phyloP scores from a whole-genome alignment of 495 filamentous ascomycete genomes.

The Thermothielavioides terrestris region DNA sequence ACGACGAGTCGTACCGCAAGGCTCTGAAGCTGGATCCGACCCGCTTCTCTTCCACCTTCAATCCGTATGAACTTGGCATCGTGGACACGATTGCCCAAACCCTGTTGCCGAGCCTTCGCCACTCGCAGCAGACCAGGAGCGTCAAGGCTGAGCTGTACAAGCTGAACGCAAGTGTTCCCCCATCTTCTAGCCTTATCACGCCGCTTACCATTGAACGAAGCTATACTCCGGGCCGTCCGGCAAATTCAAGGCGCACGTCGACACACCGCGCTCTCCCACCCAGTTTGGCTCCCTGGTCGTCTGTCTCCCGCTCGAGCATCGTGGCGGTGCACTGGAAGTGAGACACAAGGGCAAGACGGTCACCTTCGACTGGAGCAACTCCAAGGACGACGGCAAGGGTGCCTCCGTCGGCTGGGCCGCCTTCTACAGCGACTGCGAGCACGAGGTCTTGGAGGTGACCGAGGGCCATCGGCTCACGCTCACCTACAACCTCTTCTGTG shows the following conservation, averaged over 20 bases:
- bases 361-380: constrained; percentile 38
- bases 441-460: constrained; percentile 49
- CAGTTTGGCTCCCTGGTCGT: constrained; percentile 53
- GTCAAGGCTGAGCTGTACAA: constrained; percentile 47
- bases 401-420: constrained; percentile 46
- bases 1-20: constrained; percentile 43
- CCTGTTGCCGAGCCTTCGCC: constrained; percentile 35
- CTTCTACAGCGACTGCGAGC: constrained; percentile 55
- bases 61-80: constrained; percentile 45
- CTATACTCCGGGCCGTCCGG: constrained; percentile 46
- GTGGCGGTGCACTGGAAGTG: constrained; percentile 35
- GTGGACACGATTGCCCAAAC: constrained; percentile 40
- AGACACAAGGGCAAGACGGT: constrained; percentile 26
- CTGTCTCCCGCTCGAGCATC: constrained; percentile 39
- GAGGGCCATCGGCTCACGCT: constrained; percentile 47
- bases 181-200: constrained; percentile 10
- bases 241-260: constrained; percentile 45
- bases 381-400: background rate
- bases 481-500: constrained; percentile 49
- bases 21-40: constrained; percentile 40
- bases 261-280: constrained; percentile 40
- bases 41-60: constrained; percentile 41
- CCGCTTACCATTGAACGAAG: too few species aligned
- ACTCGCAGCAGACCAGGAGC: constrained; percentile 4
- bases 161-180: constrained; percentile 38